Base-by-base conservation (phyloP, 2,329 filamentous ascomycete genomes). In the Fusarium sp. region DNA sequence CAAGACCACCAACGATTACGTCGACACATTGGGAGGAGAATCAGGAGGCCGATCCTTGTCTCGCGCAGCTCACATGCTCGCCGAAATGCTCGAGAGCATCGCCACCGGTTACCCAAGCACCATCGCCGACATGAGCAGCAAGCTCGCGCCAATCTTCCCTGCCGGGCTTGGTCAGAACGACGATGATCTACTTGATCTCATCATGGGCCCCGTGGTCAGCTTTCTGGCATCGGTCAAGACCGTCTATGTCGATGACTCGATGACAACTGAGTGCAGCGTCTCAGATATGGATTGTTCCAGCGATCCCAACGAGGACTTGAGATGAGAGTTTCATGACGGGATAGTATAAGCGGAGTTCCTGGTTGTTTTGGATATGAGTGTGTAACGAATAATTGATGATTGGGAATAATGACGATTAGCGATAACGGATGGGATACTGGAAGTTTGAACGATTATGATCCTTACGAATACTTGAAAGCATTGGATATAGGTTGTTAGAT, bases 41-140 rank as follows among this genome's bases (percentile, higher is more conserved):
- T 20, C 30, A 3, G 61, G 62, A 32, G 39, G 47, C 14, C 49
- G 61, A 5, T 49, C 48, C 6, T 12, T 65, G n/a, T 61, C 61
- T 15, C 61, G 61, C 9, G 10, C 50, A 15, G 28, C 49, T 0
- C 44, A 50, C 11, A 61, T 52, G 28, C 40, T 65, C 4, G 11
- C 49, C 5, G 47, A 65, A 4, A 20, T 56, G 11, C 39, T 65
- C 17, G 39, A 38, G 1, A 50, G 32, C 7, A 23, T 65, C 4
- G 4, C 34, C 24, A 34, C 24, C 2, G 11, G 56, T 7, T 38
- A 56, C 3, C 20, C 45, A 1, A 23, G n/a, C 3, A 6, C 30
- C 0, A 7, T 21, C 17, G 15, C 45, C n/a, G 46, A 23, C 2
- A 36, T 65, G 45, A 45, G 26, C 2, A 26, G 14, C 7, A 55